phyloP scores from a whole-genome alignment of 768 basidiomycete genomes.

The Auricularia cornea region DNA sequence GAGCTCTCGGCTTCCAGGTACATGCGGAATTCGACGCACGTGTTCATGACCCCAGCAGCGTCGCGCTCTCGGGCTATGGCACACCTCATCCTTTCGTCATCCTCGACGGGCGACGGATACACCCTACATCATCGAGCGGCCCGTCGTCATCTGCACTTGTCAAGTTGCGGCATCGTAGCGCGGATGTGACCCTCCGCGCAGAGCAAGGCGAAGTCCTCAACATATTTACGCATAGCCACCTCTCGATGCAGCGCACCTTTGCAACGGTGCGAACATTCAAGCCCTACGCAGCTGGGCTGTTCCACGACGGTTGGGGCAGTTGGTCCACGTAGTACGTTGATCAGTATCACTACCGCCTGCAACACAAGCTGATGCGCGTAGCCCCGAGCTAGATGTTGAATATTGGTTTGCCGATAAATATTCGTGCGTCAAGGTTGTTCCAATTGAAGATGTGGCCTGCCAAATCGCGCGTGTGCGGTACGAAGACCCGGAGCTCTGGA shows the following conservation, averaged over 20 bases:
- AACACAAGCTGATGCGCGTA: background rate
- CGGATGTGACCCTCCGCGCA: conserved; percentile 4
- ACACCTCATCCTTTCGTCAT: too few species aligned
- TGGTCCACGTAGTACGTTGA: too few species aligned
- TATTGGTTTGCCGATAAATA: conserved; percentile 11
- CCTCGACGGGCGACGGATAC: too few species aligned
- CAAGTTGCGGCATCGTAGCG: too few species aligned
- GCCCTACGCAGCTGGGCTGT: background rate
- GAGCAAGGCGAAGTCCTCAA: conserved; percentile 7
- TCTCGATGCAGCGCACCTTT: conserved; percentile 15
- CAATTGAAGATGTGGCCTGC: background rate
- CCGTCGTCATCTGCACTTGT: too few species aligned
- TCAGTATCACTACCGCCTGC: background rate
- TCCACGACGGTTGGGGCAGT: background rate
- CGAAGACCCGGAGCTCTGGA: background rate
- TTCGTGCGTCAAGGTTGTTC: background rate
- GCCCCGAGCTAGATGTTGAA: conserved; percentile 16
- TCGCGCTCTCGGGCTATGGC: too few species aligned
- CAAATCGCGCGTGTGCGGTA: background rate
- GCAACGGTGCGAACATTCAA: background rate
- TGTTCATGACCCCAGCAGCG: too few species aligned
- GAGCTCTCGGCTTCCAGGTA: too few species aligned
- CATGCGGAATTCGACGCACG: too few species aligned
- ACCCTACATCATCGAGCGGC: too few species aligned
- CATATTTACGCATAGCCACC: conserved; percentile 4